phyloP scores from a whole-genome alignment of 306 rosid species.

The Cicer bijugum region DNA sequence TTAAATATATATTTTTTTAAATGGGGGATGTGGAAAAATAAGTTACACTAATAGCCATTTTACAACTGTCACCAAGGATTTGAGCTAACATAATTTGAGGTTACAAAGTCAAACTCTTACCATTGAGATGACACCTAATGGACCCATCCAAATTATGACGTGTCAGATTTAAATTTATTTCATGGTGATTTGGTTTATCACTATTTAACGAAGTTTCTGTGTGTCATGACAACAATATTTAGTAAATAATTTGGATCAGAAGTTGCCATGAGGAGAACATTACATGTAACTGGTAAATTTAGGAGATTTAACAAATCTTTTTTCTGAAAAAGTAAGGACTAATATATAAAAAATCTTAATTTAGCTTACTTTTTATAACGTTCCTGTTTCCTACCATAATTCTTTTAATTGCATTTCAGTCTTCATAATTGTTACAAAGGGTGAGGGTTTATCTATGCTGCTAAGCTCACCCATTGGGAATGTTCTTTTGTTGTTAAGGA shows the following conservation, averaged over 20 bases:
- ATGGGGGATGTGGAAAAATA: no score
- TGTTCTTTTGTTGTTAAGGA: background rate
- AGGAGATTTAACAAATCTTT: background rate
- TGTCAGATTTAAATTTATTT: background rate
- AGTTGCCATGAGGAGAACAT: background rate
- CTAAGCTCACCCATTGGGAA: background rate
- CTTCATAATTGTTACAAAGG: background rate
- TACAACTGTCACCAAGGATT: no score
- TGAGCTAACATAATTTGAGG: no score
- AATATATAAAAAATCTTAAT: background rate
- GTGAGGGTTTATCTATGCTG: slow-evolving; percentile 5
- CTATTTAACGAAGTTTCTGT: background rate
- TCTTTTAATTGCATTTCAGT: background rate
- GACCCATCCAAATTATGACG: background rate
- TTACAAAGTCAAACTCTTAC: no score
- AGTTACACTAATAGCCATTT: no score
- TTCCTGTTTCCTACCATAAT: slow-evolving; percentile 6
- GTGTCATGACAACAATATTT: background rate
- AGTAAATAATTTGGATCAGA: background rate
- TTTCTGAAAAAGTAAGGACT: background rate
- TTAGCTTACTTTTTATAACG: background rate
- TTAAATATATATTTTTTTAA: no score
- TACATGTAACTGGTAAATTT: slow-evolving; percentile 2
- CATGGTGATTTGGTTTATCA: background rate
- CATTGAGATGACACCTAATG: no score